Conservation (phyloP, 768 basidiomycete genomes). For the Naematelia encephala region DNA sequence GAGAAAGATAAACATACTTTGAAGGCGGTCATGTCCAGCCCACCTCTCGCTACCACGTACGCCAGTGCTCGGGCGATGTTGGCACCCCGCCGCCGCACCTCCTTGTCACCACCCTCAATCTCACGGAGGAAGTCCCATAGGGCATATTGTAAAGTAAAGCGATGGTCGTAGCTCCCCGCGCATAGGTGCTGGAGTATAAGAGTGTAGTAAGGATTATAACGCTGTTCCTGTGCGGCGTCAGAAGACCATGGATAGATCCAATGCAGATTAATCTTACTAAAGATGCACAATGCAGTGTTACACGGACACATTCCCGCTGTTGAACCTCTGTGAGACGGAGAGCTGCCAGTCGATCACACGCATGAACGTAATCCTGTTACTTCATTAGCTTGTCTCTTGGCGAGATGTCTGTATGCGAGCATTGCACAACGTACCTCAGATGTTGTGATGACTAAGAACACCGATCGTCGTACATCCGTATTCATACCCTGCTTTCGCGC, state of each 20-base stretch:
- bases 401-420: no score
- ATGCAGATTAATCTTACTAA: constrained; percentile 30
- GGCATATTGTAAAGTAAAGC: constrained; percentile 88
- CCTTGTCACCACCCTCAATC: constrained; percentile 65
- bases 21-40: constrained; percentile 67
- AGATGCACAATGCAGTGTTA: constrained; percentile 78
- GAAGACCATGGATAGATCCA: neutral
- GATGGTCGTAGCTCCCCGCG: constrained; percentile 72
- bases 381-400: no score
- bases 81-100: constrained; percentile 57
- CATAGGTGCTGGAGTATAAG: constrained; percentile 83
- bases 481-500: constrained; percentile 98
- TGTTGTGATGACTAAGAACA: constrained; percentile 93
- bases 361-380: constrained; percentile 87
- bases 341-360: constrained; percentile 81
- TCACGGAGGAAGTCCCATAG: constrained; percentile 96
- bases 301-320: constrained; percentile 90
- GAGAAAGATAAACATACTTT: constrained; percentile 60
- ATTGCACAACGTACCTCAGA: constrained; percentile 72
- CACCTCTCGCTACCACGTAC: constrained; percentile 90
- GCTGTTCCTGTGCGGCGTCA: constrained; percentile 63
- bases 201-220: constrained; percentile 93
- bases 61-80: constrained; percentile 83
- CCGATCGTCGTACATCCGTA: constrained; percentile 83
- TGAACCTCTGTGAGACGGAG: constrained; percentile 81